Percentiles rank a stretch among this genome's conserved stretches.
phyloP scores from a whole-genome alignment of 768 basidiomycete genomes.

The Obba rivulosa region DNA sequence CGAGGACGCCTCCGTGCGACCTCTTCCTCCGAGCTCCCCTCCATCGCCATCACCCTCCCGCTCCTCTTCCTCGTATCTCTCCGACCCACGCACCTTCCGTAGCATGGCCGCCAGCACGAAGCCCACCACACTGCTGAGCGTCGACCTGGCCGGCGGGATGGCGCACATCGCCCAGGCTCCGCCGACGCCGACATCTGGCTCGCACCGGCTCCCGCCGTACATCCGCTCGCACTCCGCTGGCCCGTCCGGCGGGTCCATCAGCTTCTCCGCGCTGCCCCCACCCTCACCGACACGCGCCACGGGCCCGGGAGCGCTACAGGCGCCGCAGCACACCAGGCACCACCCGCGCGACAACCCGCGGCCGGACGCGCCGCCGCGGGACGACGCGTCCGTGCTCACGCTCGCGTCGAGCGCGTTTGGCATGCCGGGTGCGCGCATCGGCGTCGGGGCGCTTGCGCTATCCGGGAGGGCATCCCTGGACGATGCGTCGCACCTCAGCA shows the following conservation, averaged over 20 bases:
- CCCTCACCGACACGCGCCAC: conserved; percentile 33
- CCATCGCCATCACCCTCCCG: conserved; percentile 83
- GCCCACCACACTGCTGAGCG: conserved; percentile 89
- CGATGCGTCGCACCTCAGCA: conserved; percentile 67
- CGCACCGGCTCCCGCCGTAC: conserved; percentile 53
- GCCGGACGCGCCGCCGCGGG: conserved; percentile 83
- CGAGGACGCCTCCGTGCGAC: conserved; percentile 90
- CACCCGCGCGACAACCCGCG: conserved; percentile 95
- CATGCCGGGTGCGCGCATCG: conserved; percentile 50
- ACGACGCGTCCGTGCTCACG: conserved; percentile 90
- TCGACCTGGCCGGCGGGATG: conserved; percentile 80
- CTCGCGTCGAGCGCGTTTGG: conserved; percentile 93
- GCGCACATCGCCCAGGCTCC: conserved; percentile 91
- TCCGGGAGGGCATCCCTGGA: conserved; percentile 30
- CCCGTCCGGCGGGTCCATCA: conserved; percentile 56
- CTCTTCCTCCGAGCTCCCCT: conserved; percentile 82
- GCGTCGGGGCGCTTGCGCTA: conserved; percentile 24
- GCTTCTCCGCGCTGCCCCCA: conserved; percentile 66
- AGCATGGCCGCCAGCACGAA: conserved; percentile 88
- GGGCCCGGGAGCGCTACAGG: conserved; percentile 56
- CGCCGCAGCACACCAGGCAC: conserved; percentile 85
- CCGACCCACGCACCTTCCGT: conserved; percentile 74
- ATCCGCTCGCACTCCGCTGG: conserved; percentile 56
- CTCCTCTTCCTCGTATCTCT: conserved; percentile 80
- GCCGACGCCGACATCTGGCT: conserved; percentile 47